phyloP scores from a whole-genome alignment of 441 rosid genomes.

The Adansonia grandidieri region DNA sequence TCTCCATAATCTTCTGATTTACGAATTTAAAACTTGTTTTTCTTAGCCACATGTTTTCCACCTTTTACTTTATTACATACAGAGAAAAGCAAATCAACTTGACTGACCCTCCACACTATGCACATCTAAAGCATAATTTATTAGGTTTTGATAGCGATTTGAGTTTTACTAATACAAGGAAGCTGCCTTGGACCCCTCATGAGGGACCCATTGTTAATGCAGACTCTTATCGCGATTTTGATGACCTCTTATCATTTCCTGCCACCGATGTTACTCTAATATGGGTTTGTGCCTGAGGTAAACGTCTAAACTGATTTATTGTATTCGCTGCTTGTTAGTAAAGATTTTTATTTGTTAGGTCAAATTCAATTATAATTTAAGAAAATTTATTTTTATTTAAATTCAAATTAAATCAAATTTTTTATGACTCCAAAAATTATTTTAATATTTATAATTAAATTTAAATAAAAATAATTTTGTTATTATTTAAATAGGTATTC shows the following conservation, averaged over 20 bases:
- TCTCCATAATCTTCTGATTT: slow-evolving; percentile 24
- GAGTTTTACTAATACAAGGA: slow-evolving; percentile 37
- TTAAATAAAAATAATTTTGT: too few species aligned
- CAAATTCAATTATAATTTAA: too few species aligned
- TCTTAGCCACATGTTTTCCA: slow-evolving; percentile 31
- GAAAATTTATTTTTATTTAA: too few species aligned
- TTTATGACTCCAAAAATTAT: too few species aligned
- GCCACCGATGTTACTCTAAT: too few species aligned
- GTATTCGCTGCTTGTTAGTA: too few species aligned
- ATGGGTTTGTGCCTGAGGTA: too few species aligned
- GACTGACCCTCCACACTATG: slow-evolving; percentile 32
- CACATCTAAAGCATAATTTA: slow-evolving; percentile 27
- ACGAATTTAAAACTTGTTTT: slow-evolving; percentile 25
- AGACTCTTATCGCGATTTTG: slow-evolving; percentile 32
- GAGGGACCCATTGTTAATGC: slow-evolving; percentile 41
- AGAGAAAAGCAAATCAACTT: slow-evolving; percentile 34
- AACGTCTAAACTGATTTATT: too few species aligned
- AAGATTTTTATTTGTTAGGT: too few species aligned
- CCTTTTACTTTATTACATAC: slow-evolving; percentile 31
- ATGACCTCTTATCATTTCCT: slow-evolving; percentile 2
- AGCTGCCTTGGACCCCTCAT: slow-evolving; percentile 11
- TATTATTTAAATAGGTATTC: too few species aligned
- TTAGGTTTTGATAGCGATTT: slow-evolving; percentile 41
- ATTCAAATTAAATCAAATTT: too few species aligned
- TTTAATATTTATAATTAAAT: too few species aligned